phyloP scores from a whole-genome alignment of 257 asterid genomes.

The Anisodus tanguticus region DNA sequence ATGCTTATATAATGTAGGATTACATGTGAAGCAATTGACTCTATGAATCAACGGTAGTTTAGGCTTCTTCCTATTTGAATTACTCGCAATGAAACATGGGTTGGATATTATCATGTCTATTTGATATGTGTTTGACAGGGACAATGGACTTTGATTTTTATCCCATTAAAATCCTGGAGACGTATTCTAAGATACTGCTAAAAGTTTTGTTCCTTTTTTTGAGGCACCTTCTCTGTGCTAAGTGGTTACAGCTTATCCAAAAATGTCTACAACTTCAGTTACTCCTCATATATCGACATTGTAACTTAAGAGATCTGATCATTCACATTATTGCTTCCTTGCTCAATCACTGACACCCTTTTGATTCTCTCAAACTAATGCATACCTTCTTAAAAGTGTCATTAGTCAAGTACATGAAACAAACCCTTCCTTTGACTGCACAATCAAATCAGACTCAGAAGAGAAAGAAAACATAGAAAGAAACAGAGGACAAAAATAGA shows the following conservation, averaged over 20 bases:
- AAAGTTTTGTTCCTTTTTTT: neutral
- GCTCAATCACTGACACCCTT: neutral
- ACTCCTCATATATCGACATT: neutral
- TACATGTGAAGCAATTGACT: neutral
- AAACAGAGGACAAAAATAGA: too few relatives aligned
- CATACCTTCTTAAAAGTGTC: neutral
- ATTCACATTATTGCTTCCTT: neutral
- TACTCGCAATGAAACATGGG: neutral
- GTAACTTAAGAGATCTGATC: neutral
- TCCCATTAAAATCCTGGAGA: neutral
- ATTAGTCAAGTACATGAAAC: neutral
- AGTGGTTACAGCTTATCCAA: neutral
- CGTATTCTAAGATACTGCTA: neutral
- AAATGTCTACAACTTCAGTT: neutral
- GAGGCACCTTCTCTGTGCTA: neutral
- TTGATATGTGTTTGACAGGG: neutral
- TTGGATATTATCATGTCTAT: neutral
- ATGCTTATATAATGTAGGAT: neutral
- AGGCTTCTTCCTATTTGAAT: neutral
- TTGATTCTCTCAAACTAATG: neutral
- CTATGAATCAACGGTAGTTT: neutral
- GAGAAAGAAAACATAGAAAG: too few relatives aligned
- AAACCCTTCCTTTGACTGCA: neutral
- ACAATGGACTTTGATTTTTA: neutral
- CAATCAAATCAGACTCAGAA: neutral